A percentile compares a stretch with the other conserved stretches of the same genome.
Evolutionary conservation across 139 green algal species (phyloP).

Genomic region (Chlamydomonas sphaeroides): DNA sequence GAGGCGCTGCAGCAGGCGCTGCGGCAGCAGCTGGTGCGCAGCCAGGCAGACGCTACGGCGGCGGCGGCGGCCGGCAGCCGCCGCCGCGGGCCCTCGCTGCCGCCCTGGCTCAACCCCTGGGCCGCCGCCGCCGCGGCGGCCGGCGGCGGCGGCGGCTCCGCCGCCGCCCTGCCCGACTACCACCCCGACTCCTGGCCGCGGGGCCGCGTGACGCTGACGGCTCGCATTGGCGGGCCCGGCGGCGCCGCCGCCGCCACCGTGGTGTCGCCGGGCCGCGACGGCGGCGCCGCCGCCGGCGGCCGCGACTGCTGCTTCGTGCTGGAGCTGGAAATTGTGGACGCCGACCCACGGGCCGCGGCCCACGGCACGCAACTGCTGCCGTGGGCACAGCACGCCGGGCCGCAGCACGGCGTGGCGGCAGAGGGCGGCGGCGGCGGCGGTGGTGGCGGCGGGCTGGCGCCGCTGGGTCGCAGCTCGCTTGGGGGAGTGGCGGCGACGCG

Average conservation of each 20-base stretch:
- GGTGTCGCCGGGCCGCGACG: background rate
- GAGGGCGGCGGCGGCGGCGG: background rate
- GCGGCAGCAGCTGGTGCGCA: background rate
- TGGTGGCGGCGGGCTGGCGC: no score
- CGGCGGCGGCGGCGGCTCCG: no score
- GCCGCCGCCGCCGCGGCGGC: no score
- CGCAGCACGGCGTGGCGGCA: no score
- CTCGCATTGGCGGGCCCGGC: background rate
- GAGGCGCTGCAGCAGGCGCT: no score
- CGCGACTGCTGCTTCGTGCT: slow-evolving; percentile 19
- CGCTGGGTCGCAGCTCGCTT: no score
- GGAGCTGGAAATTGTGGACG: slow-evolving; percentile 26
- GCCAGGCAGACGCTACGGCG: no score
- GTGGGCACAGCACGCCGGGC: slow-evolving; percentile 4
- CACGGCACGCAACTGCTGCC: slow-evolving; percentile 15
- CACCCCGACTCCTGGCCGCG: slow-evolving; percentile 35
- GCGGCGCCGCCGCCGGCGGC: background rate
- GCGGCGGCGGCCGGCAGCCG: no score
- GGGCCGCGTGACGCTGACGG: background rate
- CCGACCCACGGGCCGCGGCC: slow-evolving; percentile 21
- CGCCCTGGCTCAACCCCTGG: no score
- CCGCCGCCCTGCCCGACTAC: background rate
- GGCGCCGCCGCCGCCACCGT: background rate
- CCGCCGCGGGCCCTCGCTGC: no score
- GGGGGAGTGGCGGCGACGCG: no score